Evolutionary conservation across 208 protist genomes (phyloP), one percentile per base, ranked within the genome.

Genomic region (Lotmaria passim): DNA sequence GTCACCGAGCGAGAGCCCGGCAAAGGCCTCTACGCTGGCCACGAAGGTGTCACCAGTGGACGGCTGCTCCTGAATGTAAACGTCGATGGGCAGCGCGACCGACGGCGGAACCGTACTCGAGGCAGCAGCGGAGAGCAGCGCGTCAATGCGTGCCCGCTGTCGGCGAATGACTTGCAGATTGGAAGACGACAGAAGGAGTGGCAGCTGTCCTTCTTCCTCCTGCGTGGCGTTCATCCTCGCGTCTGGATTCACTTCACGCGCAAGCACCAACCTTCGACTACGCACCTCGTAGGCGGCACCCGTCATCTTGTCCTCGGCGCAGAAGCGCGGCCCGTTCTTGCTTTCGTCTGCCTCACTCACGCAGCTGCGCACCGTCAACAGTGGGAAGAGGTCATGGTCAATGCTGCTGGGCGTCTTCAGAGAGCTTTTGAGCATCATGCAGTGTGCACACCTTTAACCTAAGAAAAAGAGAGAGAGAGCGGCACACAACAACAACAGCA

Each of bases 1-100:
- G 60, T 95, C 90, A 11, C 81, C 86, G 7, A 95, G 81, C 4
- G 90, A 95, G 39, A 93, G 73, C 21, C 90, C 90, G 0, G 79
- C 72, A 59, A 89, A 93, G 21, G 81, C 57, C 12, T 89, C 87
- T 10, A 93, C 83, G 26, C 83, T 85, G 8, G 86, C 81, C 23
- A 95, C 75, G 67, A 81, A 90, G 14, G 70, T 70, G 46, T 83
- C 72, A 3, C 79, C 81, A 3, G 70, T 87, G 23, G 70, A 69
- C 12, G 76, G 56, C 19, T 87, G 73, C 61, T 89, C 74, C 36
- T 91, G 86, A 17, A 89, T 73, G 70, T 92, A 90, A 14, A 79
- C 68, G 57, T 92, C 89, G 43, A 91, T 79, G 14, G 89, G 89
- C 24, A 95, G 64, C 0, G 73, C 53, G 15, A 91, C 81, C 44